phyloP scores from a whole-genome alignment of 2,329 filamentous ascomycete species.

The Colletotrichum tofieldiae region DNA sequence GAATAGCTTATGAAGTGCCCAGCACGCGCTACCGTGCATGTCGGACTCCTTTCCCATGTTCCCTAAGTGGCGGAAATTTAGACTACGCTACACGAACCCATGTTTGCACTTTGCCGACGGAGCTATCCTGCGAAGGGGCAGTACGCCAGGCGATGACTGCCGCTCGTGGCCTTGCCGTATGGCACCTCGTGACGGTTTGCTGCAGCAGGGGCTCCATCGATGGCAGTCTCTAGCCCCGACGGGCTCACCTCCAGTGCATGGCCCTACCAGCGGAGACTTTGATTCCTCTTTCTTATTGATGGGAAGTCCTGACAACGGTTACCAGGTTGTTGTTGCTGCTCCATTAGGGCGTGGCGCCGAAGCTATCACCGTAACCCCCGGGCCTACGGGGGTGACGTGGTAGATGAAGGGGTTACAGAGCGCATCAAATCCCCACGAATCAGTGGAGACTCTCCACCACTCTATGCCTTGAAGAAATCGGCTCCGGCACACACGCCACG shows the following conservation, averaged over 20 bases:
- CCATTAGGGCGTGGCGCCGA: constrained; percentile 30
- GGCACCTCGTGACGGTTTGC: constrained; percentile 21
- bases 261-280: constrained; percentile 37
- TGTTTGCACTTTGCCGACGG: constrained; percentile 21
- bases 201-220: constrained; percentile 19
- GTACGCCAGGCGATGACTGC: constrained; percentile 23
- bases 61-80: constrained; percentile 33
- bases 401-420: constrained; percentile 38
- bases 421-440: constrained; percentile 37
- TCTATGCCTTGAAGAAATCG: constrained; percentile 27
- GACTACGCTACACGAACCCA: not conserved
- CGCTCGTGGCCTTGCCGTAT: not conserved
- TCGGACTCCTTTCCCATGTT: constrained; percentile 5
- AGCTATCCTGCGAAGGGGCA: not conserved
- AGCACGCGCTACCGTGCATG: not conserved
- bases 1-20: constrained; percentile 6
- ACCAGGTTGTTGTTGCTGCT: not conserved
- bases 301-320: not conserved
- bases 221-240: constrained; percentile 25
- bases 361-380: constrained; percentile 24
- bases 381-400: constrained; percentile 10
- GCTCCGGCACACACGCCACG: constrained; percentile 21
- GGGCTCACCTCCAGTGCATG: not conserved
- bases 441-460: constrained; percentile 29
- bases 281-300: constrained; percentile 22